Conservation (phyloP, 192 early-diverging fungal species). For the Linnemannia zychae region DNA sequence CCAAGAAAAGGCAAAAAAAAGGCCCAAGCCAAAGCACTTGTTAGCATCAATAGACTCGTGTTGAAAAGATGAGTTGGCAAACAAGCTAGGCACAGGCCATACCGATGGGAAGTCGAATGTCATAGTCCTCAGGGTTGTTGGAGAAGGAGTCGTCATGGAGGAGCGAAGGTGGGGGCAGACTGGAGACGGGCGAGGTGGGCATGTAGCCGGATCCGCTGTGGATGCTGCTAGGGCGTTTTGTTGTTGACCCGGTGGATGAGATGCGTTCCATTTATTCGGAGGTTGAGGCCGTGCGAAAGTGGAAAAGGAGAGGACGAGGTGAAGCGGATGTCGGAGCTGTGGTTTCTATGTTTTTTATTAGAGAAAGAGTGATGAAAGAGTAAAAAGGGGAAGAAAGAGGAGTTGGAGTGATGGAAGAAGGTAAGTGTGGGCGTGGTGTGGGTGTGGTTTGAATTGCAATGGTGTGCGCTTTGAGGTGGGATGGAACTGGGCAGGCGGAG, state of each 20-base stretch:
- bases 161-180: slow-evolving; percentile 13
- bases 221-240: slow-evolving; percentile 33
- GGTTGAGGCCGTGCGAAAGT: neutral
- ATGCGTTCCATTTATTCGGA: slow-evolving; percentile 43
- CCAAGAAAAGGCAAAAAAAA: neutral
- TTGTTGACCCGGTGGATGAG: slow-evolving; percentile 45
- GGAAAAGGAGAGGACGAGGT: neutral
- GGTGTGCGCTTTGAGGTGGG: neutral
- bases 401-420: too few species aligned
- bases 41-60: neutral
- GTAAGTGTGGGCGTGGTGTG: neutral
- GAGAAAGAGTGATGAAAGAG: too few species aligned
- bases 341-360: neutral
- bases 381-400: too few species aligned
- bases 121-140: slow-evolving; percentile 55
- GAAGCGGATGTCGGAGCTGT: neutral
- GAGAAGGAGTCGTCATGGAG: slow-evolving; percentile 44
- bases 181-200: slow-evolving; percentile 29
- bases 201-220: slow-evolving; percentile 27
- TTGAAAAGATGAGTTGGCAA: neutral
- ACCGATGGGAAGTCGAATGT: slow-evolving; percentile 51
- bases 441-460: neutral
- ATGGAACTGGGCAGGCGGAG: slow-evolving; percentile 8
- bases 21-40: neutral
- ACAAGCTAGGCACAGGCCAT: neutral